These are phyloP conservation scores for Chalara sp. DNA, from an alignment of 2,329 filamentous ascomycete species.

Conservation along the genomic window DNA sequence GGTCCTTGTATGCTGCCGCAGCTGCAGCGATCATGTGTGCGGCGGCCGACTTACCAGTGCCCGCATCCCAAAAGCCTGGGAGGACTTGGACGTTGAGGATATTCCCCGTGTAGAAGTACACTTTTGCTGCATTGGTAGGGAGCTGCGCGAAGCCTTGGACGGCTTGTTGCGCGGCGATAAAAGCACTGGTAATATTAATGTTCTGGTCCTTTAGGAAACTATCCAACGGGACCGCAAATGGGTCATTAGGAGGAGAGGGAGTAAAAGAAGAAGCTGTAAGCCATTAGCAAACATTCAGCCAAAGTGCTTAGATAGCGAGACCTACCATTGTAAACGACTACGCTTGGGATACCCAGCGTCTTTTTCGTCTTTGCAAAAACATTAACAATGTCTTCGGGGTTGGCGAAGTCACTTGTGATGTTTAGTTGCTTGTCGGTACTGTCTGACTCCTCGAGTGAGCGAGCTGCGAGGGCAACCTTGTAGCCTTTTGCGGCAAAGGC, in stretches of 20 bases:
- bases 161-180: slow-evolving; percentile 34
- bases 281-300: slow-evolving; percentile 4
- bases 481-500: slow-evolving; percentile 34
- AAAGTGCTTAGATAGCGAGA: slow-evolving; percentile 6
- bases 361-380: slow-evolving; percentile 33
- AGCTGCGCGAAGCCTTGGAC: slow-evolving; percentile 25
- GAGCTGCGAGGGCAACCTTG: slow-evolving; percentile 32
- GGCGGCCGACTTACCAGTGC: slow-evolving; percentile 34
- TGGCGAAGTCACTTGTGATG: slow-evolving; percentile 30
- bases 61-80: slow-evolving; percentile 27
- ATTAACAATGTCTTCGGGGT: slow-evolving; percentile 26
- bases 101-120: slow-evolving; percentile 40
- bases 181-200: slow-evolving; percentile 34
- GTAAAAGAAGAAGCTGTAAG: not conserved
- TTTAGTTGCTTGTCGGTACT: slow-evolving; percentile 27
- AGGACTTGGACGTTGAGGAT: slow-evolving; percentile 29
- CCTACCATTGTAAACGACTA: slow-evolving; percentile 37
- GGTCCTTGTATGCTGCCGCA: slow-evolving; percentile 27
- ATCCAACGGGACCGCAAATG: slow-evolving; percentile 26
- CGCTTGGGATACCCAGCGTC: slow-evolving; percentile 29
- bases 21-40: slow-evolving; percentile 28
- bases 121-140: slow-evolving; percentile 24
- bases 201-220: slow-evolving; percentile 22
- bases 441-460: slow-evolving; percentile 23
- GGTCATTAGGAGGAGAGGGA: slow-evolving; percentile 18